A percentile compares a stretch with the other conserved stretches of the same genome.
Evolutionary conservation across 331 rosid species (phyloP).

Genomic region (Quercus phellos): DNA sequence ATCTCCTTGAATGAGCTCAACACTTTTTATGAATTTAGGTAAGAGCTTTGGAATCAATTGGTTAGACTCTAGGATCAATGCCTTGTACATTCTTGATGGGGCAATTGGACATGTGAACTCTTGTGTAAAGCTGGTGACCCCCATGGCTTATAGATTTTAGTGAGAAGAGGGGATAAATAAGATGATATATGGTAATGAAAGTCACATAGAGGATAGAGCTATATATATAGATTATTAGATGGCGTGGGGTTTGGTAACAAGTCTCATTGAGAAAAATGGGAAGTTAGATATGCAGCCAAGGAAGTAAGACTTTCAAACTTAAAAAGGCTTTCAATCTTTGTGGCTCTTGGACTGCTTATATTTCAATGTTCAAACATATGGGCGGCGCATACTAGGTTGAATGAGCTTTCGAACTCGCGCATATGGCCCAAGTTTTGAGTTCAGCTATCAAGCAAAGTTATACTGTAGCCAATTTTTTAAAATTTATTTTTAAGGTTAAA

Average conservation of each 20-base stretch:
- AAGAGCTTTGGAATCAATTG: conserved; percentile 61
- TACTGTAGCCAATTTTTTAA: neutral
- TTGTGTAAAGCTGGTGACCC: conserved; percentile 35
- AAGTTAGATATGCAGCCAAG: conserved; percentile 11
- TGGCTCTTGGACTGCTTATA: conserved; percentile 25
- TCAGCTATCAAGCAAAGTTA: neutral
- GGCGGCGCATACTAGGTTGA: conserved; percentile 38
- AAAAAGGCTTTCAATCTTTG: conserved; percentile 28
- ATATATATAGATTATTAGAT: neutral
- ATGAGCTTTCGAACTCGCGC: neutral
- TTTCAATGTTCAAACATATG: conserved; percentile 25
- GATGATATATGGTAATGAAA: conserved; percentile 1
- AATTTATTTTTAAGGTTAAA: neutral
- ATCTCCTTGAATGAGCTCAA: conserved; percentile 49
- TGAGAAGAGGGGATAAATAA: conserved; percentile 5
- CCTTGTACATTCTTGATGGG: conserved; percentile 58
- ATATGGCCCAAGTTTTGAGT: neutral
- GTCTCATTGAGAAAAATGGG: conserved; percentile 1
- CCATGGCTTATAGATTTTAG: conserved; percentile 32
- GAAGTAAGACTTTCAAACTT: neutral
- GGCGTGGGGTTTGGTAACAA: conserved; percentile 22
- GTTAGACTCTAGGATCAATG: conserved; percentile 53
- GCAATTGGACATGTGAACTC: conserved; percentile 49
- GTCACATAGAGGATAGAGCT: neutral
- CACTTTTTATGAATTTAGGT: conserved; percentile 55